Evolutionary conservation across 2,329 filamentous ascomycete genomes (phyloP), one percentile per base, ranked within the genome.

Genomic region (Fusarium globosum): DNA sequence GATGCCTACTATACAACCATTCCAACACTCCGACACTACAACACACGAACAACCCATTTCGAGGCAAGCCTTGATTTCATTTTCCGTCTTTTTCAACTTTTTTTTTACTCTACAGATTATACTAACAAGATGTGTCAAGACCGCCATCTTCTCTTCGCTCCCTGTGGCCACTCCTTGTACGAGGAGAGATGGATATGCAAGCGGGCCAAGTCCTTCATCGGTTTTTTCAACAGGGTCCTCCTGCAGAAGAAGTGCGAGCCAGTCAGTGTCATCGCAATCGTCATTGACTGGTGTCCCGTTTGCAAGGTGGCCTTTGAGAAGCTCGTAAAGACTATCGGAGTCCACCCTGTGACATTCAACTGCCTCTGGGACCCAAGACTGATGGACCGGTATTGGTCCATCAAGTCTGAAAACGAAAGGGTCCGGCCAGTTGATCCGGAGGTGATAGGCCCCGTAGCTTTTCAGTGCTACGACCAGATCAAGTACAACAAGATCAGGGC

Each of bases 221-320:
- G 33, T 6, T 7, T n/a, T 18, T 6, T 42, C 16, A 66, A 26
- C 39, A 45, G 39, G 7, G 8, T 28, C 35, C 10, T 45, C 28
- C 38, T 59, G 10, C n/a, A 12, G 11, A 58, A 58, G n/a, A 33
- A 58, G 21, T 67, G 51, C 26, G 15, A 52, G 13, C 39, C 61
- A 21, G 43, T 16, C 10, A 66, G 30, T 20, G n/a, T 23, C 20
- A 23, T 67, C 2, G 16, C 39, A 18, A 33, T 66, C 13, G 16
- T 36, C 38, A 48, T 67, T n/a, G 64, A 66, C 43, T 67, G 64
- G 64, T 67, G 61, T 12, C 61, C 45, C 6, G 9, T 21, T 4
- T 67, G 64, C 33, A 67, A 30, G 28, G n/a, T 18, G 20, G 45
- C 11, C 16, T 66, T 67, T 21, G 21, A 26, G 7, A 39, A 36